Percentiles rank a stretch among this genome's conserved stretches.
phyloP scores from a whole-genome alignment of 495 filamentous ascomycete species.

The Umbilicaria muhlenbergii region DNA sequence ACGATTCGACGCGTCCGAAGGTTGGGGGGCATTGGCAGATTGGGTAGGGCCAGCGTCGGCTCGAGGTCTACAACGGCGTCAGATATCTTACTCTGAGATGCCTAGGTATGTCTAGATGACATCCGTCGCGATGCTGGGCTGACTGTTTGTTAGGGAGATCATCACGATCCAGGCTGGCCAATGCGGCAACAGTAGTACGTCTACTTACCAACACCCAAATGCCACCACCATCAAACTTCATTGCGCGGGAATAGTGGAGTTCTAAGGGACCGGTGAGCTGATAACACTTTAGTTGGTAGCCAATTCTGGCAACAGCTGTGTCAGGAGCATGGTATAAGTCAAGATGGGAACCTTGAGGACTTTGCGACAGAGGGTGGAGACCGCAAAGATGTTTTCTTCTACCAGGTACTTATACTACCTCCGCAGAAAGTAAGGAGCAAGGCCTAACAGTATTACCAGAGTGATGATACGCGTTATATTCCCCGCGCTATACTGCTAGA shows the following conservation, averaged over 20 bases:
- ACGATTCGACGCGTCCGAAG: no score
- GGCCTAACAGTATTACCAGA: constrained; percentile 20
- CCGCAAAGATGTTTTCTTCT: constrained; percentile 98
- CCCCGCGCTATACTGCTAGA: constrained; percentile 91
- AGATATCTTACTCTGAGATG: background rate
- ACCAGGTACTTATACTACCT: constrained; percentile 40
- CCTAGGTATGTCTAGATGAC: background rate
- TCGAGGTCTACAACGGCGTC: no score
- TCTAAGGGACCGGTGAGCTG: constrained; percentile 1
- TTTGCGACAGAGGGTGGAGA: constrained; percentile 94
- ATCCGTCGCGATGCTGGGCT: background rate
- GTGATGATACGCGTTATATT: constrained; percentile 97
- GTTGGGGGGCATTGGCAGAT: no score
- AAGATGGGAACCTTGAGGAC: constrained; percentile 90
- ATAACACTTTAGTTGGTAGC: constrained; percentile 51
- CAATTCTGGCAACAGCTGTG: constrained; percentile 98
- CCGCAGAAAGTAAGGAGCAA: background rate
- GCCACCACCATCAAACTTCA: constrained; percentile 19
- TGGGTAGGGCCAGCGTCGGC: no score
- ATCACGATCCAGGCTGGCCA: constrained; percentile 98
- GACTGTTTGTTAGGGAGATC: constrained; percentile 56
- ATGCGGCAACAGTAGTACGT: constrained; percentile 96
- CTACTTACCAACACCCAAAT: constrained; percentile 5
- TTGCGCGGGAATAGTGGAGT: constrained; percentile 9
- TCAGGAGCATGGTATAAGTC: constrained; percentile 92